phyloP scores from a whole-genome alignment of 164 flowering plant species.

The Cinnamomum chago region DNA sequence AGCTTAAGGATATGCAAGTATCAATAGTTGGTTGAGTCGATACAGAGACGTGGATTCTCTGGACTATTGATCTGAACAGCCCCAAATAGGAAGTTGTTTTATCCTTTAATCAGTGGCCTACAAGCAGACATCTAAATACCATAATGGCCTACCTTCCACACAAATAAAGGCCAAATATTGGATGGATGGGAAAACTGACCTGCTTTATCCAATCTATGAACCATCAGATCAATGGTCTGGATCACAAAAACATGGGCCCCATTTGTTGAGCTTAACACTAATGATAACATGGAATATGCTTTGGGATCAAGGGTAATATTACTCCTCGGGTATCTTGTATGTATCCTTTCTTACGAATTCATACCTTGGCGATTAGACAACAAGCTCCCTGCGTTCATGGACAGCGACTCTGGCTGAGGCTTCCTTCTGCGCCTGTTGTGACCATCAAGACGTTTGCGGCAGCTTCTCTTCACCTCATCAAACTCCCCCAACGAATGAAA shows the following conservation, averaged over 20 bases:
- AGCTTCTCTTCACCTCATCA: constrained; percentile 78
- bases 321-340: neutral
- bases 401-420: constrained; percentile 62
- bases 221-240: neutral
- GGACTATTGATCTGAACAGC: neutral
- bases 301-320: neutral
- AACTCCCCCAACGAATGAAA: constrained; percentile 73
- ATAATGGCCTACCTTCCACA: neutral
- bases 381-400: constrained; percentile 38
- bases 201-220: neutral
- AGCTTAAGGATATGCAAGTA: neutral
- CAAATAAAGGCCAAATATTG: neutral
- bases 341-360: neutral
- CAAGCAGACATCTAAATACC: neutral
- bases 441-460: constrained; percentile 82
- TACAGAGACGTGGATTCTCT: neutral
- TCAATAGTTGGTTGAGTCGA: neutral
- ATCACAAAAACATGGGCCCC: neutral
- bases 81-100: neutral
- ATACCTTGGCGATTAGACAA: constrained; percentile 54
- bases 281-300: neutral
- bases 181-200: neutral
- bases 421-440: constrained; percentile 76
- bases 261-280: neutral
- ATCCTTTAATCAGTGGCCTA: neutral